Evolutionary conservation across 495 filamentous ascomycete species (phyloP).

Genomic region (Aspergillus cristatus): DNA sequence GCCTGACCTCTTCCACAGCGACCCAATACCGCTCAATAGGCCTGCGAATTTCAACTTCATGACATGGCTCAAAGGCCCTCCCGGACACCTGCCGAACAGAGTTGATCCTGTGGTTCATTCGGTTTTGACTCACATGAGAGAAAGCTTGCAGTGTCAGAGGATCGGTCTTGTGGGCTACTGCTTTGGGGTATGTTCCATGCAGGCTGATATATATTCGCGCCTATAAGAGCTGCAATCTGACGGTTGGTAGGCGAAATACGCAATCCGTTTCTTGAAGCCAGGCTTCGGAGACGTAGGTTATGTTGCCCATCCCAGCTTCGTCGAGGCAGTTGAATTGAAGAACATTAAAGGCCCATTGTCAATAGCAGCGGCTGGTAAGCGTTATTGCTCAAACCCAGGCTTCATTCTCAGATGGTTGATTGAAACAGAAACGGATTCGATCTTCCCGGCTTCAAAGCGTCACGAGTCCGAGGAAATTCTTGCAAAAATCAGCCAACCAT

Average conservation of each 20-base stretch:
- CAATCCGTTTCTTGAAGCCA: conserved; percentile 28
- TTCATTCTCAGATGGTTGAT: too few species aligned
- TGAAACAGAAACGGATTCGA: conserved; percentile 50
- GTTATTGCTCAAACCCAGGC: neutral
- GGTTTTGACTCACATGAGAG: conserved; percentile 45
- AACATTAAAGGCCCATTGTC: conserved; percentile 57
- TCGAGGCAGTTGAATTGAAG: conserved; percentile 58
- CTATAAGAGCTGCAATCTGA: neutral
- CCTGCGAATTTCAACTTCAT: conserved; percentile 17
- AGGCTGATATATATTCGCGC: too few species aligned
- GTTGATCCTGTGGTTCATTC: conserved; percentile 54
- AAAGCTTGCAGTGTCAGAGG: conserved; percentile 43
- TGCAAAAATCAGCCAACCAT: conserved; percentile 47
- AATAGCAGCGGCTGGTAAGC: conserved; percentile 57
- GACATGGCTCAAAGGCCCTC: conserved; percentile 25
- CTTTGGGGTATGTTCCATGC: conserved; percentile 52
- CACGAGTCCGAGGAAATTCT: conserved; percentile 46
- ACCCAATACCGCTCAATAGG: conserved; percentile 22
- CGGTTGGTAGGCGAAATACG: conserved; percentile 39
- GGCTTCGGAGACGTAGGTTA: conserved; percentile 48
- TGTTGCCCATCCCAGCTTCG: conserved; percentile 63
- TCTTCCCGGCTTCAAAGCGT: conserved; percentile 60
- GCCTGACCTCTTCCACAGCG: conserved; percentile 41
- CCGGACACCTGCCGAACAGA: conserved; percentile 33
- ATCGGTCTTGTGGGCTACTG: conserved; percentile 70